Evolutionary conservation across 2,329 filamentous ascomycete species (phyloP), one percentile per base, ranked within the genome.

Genomic region (Fonsecaea nubica): DNA sequence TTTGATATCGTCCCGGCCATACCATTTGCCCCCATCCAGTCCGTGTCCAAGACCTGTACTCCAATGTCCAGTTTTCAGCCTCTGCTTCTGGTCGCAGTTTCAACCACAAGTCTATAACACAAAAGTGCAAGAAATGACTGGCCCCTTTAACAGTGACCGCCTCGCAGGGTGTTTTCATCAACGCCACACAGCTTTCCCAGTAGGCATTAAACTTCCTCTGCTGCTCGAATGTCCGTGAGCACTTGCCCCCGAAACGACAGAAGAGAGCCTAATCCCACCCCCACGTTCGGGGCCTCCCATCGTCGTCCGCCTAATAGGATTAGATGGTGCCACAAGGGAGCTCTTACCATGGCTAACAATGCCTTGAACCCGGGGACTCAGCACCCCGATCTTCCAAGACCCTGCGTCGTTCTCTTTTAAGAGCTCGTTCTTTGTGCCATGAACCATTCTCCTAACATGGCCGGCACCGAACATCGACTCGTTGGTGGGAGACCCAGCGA

Each of bases 401-500:
- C 52, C 58, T 18, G 45, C 45, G 18, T 85, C 83, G 57, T 82
- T 80, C 50, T 86, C 85, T 71, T 86, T 86, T 36, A 88, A 85
- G 56, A 61, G 45, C 2, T 61, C 58, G 45, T 35, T 38, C 35
- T 82, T 84, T 74, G 85, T 87, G 45, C 88, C 85, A 50, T 67
- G 67, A 40, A 72, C 72, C 86, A 91, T 90, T 13, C 89, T 82
- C 52, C 89, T 82, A 32, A 89, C 88, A 68, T 90, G 88, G 62
- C 85, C 84, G 30, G 88, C 86, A 0, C 87, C 89, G 76, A 90
- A 90, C 76, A 89, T 81, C 7, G 80, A 79, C 65, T 84, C 86
- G 60, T 80, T 84, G 1, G 86, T 85, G 13, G 87, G 85, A 62
- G 83, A 85, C 62, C 81, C 77, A 21, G 82, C 57, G 35, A 40